A percentile compares a stretch with the other conserved stretches of the same genome.
Evolutionary conservation across 345 rosid genomes (phyloP).

Genomic region (Melastoma malabathricum): DNA sequence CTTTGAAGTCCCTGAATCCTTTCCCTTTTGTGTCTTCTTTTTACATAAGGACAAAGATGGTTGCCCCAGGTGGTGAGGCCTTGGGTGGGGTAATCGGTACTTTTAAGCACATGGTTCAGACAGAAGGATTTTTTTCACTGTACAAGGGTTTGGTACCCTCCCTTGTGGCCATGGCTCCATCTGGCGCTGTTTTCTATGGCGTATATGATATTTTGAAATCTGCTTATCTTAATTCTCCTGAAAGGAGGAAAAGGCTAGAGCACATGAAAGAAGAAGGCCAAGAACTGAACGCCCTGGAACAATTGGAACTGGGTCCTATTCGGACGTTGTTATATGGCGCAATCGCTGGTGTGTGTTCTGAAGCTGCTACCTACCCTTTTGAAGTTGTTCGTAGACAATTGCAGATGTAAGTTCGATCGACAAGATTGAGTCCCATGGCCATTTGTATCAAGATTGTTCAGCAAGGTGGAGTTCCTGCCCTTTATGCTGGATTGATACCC

Average conservation of each 20-base stretch:
- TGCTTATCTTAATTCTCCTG: slow-evolving; percentile 64
- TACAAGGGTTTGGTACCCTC: slow-evolving; percentile 84
- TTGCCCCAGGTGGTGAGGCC: slow-evolving; percentile 92
- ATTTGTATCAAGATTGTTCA: slow-evolving; percentile 58
- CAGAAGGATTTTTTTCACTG: slow-evolving; percentile 80
- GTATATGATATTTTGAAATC: slow-evolving; percentile 80
- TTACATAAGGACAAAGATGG: slow-evolving; percentile 68
- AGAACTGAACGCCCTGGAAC: slow-evolving; percentile 60
- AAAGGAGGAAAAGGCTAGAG: slow-evolving; percentile 54
- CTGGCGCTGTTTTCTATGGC: slow-evolving; percentile 89
- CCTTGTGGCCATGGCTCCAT: slow-evolving; percentile 71
- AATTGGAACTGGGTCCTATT: slow-evolving; percentile 62
- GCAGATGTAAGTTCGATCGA: slow-evolving; percentile 65
- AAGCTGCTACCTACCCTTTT: slow-evolving; percentile 88
- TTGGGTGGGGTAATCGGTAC: slow-evolving; percentile 72
- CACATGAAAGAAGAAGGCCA: slow-evolving; percentile 51
- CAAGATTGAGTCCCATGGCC: slow-evolving; percentile 47
- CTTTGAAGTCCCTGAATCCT: neutral
- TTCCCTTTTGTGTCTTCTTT: neutral
- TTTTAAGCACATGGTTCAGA: slow-evolving; percentile 61
- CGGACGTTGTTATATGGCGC: slow-evolving; percentile 86
- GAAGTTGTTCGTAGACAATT: slow-evolving; percentile 91
- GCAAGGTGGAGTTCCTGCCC: slow-evolving; percentile 78
- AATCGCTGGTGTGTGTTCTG: slow-evolving; percentile 76
- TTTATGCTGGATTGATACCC: slow-evolving; percentile 71